A percentile compares a stretch with the other conserved stretches of the same genome.
Conservation (phyloP, 768 basidiomycete species). For the Termitomyces sp. region DNA sequence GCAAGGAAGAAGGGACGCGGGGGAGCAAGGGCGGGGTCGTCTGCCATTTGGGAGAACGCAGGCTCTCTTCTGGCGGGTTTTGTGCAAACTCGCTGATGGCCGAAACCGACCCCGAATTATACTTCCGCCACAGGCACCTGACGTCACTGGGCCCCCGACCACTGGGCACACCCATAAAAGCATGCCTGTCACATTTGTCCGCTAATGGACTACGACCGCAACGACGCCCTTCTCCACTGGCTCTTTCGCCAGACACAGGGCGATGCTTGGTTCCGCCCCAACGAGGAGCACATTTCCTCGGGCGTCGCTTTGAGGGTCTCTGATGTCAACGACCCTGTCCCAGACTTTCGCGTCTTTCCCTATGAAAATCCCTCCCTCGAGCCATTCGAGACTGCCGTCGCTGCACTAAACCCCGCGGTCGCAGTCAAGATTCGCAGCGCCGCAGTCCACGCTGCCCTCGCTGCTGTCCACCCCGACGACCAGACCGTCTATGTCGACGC, state of each 20-base stretch:
- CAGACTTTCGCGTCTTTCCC: slow-evolving; percentile 74
- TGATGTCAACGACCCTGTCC: slow-evolving; percentile 23
- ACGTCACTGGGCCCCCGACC: slow-evolving; percentile 2
- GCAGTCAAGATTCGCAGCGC: slow-evolving; percentile 77
- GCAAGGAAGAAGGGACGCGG: slow-evolving; percentile 1
- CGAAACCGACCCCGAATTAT: slow-evolving; percentile 1
- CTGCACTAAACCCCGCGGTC: slow-evolving; percentile 72
- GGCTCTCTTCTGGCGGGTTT: neutral
- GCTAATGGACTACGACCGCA: slow-evolving; percentile 71
- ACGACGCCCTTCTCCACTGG: slow-evolving; percentile 76
- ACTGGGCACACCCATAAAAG: neutral
- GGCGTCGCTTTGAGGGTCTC: slow-evolving; percentile 59
- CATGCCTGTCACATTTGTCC: neutral
- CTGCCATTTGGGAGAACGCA: too few species aligned
- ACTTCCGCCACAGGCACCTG: neutral
- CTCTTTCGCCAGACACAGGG: slow-evolving; percentile 77
- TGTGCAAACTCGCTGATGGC: slow-evolving; percentile 5
- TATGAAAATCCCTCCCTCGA: slow-evolving; percentile 69
- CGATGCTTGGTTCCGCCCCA: slow-evolving; percentile 79
- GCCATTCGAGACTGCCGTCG: slow-evolving; percentile 71
- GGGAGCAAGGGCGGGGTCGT: neutral
- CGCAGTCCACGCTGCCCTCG: slow-evolving; percentile 74
- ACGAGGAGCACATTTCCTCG: slow-evolving; percentile 66
- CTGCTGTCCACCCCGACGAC: slow-evolving; percentile 50
- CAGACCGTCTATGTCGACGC: slow-evolving; percentile 64